Evolutionary conservation across 1,284 basidiomycete genomes (phyloP).

Genomic region (Marasmius fiardii): DNA sequence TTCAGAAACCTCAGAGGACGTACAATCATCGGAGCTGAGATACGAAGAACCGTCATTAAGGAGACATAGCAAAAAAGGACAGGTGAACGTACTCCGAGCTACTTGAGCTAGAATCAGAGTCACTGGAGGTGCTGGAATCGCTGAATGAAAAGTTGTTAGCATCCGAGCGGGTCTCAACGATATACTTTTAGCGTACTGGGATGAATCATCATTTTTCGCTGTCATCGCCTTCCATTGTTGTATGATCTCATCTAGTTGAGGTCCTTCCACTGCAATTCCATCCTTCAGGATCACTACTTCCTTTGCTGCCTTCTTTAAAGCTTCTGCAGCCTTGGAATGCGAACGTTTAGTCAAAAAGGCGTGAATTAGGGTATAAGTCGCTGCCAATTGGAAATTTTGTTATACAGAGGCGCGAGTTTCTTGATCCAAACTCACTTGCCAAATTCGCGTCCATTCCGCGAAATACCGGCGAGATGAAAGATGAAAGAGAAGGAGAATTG

Average conservation of each 20-base stretch:
- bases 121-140: too few species aligned
- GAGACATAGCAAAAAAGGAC: not conserved
- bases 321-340: constrained; percentile 62
- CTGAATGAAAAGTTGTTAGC: constrained; percentile 10
- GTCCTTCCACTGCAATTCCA: constrained; percentile 40
- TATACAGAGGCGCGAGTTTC: not conserved
- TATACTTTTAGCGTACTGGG: constrained; percentile 2
- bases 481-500: not conserved
- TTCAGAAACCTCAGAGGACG: not conserved
- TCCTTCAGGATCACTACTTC: constrained; percentile 56
- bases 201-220: constrained; percentile 20
- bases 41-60: not conserved
- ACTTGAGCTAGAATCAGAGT: constrained; percentile 23
- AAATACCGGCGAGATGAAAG: not conserved
- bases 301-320: constrained; percentile 64
- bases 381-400: constrained; percentile 33
- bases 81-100: not conserved
- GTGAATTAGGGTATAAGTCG: constrained; percentile 69
- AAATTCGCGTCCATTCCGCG: constrained; percentile 2
- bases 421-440: constrained; percentile 7
- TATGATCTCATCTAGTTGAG: constrained; percentile 59
- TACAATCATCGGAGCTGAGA: constrained; percentile 3
- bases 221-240: constrained; percentile 52
- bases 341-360: constrained; percentile 63
- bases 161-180: not conserved